Base-by-base conservation (phyloP, 441 rosid genomes). In the Mallotus japonicus region DNA sequence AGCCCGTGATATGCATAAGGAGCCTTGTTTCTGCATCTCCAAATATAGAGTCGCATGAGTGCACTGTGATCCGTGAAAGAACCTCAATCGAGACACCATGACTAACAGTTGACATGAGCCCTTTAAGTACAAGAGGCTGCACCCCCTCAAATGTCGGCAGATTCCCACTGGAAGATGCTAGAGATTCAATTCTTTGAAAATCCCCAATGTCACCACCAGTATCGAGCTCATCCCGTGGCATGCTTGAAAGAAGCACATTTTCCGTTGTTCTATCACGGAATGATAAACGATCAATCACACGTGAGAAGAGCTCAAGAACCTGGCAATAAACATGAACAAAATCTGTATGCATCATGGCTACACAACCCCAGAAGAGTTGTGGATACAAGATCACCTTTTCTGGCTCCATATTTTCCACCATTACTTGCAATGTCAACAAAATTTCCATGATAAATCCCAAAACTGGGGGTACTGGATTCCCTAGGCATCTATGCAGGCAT, bases 361-460 rank as follows among this genome's bases (percentile, higher is more conserved):
- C 95, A 73, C 98, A 91, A 4, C 97, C 99, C 99, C 99, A 93
- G 74, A 95, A 95, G 54, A 95, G 92, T 75, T 95, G 99, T 34
- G 99, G 99, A 81, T 95, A 95, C 46, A 91, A 92, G 78, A 93
- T 95, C 74, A 95, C 91, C 86, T 95, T 95, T 87, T 91, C 97
- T 22, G 98, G 98, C 80, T 95, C 98, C 99, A 95, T 95, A 80
- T 95, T 93, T 84, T 95, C 99, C 77, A 95, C 98, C 99, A 93
- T 95, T 76, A 93, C 97, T 86, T 93, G 99, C 73, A 95, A 77
- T 62, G 98, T 95, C 83, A 93, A 82, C 75, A 95, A 87, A 81
- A 93, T 91, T 84, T 95, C 99, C 98, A 93, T 95, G 8, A 93
- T 84, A 75, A 95, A 95, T 76, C 99, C 99, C 80, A 95, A 80